Evolutionary conservation across 192 early-diverging fungal genomes (phyloP).

Genomic region (Cetraspora pellucida): DNA sequence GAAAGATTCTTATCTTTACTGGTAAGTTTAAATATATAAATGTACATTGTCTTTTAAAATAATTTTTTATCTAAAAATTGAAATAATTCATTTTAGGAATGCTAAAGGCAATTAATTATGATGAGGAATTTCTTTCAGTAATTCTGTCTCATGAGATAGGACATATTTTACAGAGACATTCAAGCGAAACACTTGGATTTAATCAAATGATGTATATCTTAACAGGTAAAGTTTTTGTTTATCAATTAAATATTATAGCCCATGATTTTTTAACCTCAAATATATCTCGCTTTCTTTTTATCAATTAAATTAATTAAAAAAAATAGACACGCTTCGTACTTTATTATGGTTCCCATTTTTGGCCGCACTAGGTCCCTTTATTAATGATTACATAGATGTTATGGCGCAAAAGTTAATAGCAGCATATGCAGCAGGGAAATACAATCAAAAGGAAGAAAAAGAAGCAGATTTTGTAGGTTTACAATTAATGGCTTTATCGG

Average conservation of each 20-base stretch:
- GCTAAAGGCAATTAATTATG: slow-evolving; percentile 35
- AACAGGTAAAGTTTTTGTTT: slow-evolving; percentile 39
- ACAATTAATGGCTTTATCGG: slow-evolving; percentile 56
- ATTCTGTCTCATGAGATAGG: slow-evolving; percentile 61
- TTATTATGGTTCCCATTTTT: slow-evolving; percentile 40
- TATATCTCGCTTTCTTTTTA: too few relatives aligned
- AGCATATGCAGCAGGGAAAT: slow-evolving; percentile 35
- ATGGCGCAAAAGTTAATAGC: slow-evolving; percentile 36
- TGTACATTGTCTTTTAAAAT: neutral
- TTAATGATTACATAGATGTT: slow-evolving; percentile 39
- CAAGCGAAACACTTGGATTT: slow-evolving; percentile 57
- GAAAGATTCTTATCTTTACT: slow-evolving; percentile 40
- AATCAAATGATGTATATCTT: slow-evolving; percentile 53
- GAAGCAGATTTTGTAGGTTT: slow-evolving; percentile 56
- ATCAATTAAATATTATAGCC: neutral
- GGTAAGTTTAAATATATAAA: slow-evolving; percentile 13
- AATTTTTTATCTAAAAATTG: neutral
- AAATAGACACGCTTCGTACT: slow-evolving; percentile 38
- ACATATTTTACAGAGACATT: slow-evolving; percentile 58
- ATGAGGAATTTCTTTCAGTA: slow-evolving; percentile 51
- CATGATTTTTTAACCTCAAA: neutral
- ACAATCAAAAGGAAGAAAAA: slow-evolving; percentile 47
- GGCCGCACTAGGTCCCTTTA: slow-evolving; percentile 39
- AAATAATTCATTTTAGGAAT: slow-evolving; percentile 5
- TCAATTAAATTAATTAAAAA: neutral